phyloP scores from a whole-genome alignment of 768 basidiomycete species.

The Serendipita sp. region DNA sequence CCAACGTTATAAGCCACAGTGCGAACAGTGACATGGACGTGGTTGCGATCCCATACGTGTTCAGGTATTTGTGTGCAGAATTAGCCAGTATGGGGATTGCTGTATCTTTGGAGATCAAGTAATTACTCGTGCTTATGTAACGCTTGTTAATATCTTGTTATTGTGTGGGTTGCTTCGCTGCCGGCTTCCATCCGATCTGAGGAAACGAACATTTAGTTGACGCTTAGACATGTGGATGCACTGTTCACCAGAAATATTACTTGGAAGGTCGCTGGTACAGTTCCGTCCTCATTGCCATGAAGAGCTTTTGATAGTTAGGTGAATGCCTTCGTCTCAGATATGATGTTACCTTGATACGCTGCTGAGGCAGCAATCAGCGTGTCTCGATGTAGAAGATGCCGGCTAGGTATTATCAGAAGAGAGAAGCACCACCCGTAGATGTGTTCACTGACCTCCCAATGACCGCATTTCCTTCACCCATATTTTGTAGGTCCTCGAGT shows the following conservation, averaged over 20 bases:
- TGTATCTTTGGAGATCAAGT: slow-evolving; percentile 64
- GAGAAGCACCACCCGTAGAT: not conserved
- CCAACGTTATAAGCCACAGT: slow-evolving; percentile 42
- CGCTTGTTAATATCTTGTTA: not conserved
- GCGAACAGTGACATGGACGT: slow-evolving; percentile 77
- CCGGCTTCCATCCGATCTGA: slow-evolving; percentile 76
- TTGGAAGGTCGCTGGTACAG: slow-evolving; percentile 88
- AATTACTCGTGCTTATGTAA: not conserved
- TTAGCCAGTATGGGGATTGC: slow-evolving; percentile 97
- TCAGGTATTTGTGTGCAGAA: slow-evolving; percentile 87
- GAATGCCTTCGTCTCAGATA: not conserved
- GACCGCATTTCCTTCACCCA: slow-evolving; percentile 93
- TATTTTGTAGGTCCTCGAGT: slow-evolving; percentile 79
- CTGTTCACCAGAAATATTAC: slow-evolving; percentile 70
- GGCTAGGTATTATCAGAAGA: slow-evolving; percentile 23
- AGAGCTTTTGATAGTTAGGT: slow-evolving; percentile 34
- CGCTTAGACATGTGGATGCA: not conserved
- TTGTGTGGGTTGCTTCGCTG: slow-evolving; percentile 28
- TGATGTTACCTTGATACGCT: slow-evolving; percentile 69
- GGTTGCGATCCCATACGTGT: slow-evolving; percentile 89
- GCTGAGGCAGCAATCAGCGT: slow-evolving; percentile 81
- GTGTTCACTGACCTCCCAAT: slow-evolving; percentile 45
- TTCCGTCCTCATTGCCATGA: slow-evolving; percentile 69
- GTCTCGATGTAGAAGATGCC: slow-evolving; percentile 58
- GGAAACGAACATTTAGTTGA: not conserved